These are phyloP conservation scores for Sarocladium oryzae DNA, from an alignment of 2,329 filamentous ascomycete species.

Conservation along the genomic window DNA sequence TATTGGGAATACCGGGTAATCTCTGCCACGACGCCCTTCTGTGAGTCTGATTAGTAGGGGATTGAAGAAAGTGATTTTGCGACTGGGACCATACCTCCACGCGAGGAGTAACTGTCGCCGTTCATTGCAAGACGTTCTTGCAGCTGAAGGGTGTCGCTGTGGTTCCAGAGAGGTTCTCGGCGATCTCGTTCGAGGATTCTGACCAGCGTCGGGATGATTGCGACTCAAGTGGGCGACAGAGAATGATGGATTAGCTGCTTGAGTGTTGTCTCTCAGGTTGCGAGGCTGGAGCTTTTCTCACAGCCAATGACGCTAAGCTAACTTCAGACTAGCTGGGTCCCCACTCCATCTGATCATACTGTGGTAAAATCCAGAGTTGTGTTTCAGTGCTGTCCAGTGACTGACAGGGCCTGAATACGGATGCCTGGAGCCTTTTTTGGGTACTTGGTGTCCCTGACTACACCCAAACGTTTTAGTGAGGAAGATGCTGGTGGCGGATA, in stretches of 20 bases:
- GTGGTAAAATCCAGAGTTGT: background rate
- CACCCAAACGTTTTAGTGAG: background rate
- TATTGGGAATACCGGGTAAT: conserved; percentile 42
- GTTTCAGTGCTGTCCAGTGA: background rate
- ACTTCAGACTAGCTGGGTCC: background rate
- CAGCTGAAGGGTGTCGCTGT: background rate
- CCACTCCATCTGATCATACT: background rate
- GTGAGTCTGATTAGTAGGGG: conserved; percentile 16
- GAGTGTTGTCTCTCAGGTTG: conserved; percentile 19
- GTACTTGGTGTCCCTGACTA: background rate
- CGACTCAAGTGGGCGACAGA: background rate
- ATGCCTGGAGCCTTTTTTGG: background rate
- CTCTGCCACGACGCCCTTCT: conserved; percentile 49
- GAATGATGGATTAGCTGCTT: background rate
- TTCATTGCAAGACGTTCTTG: conserved; percentile 54
- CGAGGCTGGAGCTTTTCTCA: conserved; percentile 42
- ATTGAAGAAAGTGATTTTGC: conserved; percentile 26
- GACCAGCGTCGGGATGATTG: background rate
- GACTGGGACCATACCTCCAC: conserved; percentile 49
- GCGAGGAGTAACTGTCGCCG: conserved; percentile 74
- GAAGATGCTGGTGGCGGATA: no score
- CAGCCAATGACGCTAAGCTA: background rate
- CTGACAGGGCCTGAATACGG: background rate
- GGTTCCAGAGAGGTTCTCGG: background rate
- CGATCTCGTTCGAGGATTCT: background rate